These are phyloP conservation scores for Fusarium pseudograminearum DNA, from an alignment of 2,329 filamentous ascomycete genomes.

Conservation along the genomic window DNA sequence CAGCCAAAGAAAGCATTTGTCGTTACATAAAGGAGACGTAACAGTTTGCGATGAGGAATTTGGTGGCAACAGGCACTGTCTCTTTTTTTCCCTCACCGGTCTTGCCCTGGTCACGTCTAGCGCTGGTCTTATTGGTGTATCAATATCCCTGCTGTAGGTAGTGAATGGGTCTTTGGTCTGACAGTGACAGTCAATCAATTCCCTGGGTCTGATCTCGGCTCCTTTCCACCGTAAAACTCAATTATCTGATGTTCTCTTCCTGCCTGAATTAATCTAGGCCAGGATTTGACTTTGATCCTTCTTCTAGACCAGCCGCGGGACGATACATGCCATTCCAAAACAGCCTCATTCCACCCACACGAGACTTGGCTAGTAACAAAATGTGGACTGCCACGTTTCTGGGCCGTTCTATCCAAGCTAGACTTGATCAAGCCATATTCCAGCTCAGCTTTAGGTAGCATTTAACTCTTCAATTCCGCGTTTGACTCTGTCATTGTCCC, in stretches of 20 bases:
- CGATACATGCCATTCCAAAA: neutral
- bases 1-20: constrained; percentile 39
- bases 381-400: constrained; percentile 7
- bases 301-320: neutral
- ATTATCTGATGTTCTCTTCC: neutral
- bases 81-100: neutral
- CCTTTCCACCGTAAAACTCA: neutral
- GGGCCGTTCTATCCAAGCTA: neutral
- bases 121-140: neutral
- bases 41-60: constrained; percentile 24
- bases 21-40: constrained; percentile 47
- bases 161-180: neutral
- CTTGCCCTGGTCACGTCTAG: neutral
- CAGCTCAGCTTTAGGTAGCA: neutral
- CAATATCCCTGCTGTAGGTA: neutral
- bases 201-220: neutral
- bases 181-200: neutral
- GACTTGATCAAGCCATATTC: neutral
- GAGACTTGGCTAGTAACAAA: neutral
- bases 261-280: neutral
- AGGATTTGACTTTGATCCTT: neutral
- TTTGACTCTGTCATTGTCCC: rapidly evolving
- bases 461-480: neutral
- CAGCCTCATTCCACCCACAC: neutral
- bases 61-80: neutral